Conservation (phyloP, 176 grass and related monocot species). For the Avena sativa region DNA sequence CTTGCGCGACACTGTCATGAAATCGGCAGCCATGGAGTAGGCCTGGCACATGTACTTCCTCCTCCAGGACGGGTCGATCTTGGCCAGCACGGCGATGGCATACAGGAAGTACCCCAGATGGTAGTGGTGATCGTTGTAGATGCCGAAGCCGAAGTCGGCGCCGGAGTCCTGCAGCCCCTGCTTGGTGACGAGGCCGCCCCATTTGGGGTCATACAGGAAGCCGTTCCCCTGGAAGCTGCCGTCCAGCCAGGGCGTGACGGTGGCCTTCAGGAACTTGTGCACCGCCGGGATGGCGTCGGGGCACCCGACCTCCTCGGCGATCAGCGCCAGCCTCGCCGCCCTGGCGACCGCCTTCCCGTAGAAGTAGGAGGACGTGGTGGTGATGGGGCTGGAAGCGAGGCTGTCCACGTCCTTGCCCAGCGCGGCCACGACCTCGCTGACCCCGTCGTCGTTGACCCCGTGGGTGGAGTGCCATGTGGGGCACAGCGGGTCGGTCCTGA, state of each 20-base stretch:
- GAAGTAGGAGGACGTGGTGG: slow-evolving; percentile 90
- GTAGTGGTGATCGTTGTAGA: slow-evolving; percentile 98
- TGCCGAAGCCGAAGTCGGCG: slow-evolving; percentile 88
- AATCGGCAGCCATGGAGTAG: slow-evolving; percentile 80
- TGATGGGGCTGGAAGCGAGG: slow-evolving; percentile 52
- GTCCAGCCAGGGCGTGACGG: slow-evolving; percentile 85
- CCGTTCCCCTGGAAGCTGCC: slow-evolving; percentile 78
- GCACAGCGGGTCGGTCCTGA: slow-evolving; percentile 61
- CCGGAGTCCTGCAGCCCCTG: slow-evolving; percentile 64
- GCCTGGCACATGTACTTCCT: slow-evolving; percentile 82
- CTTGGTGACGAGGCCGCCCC: slow-evolving; percentile 81
- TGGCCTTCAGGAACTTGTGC: slow-evolving; percentile 57
- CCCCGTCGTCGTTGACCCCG: slow-evolving; percentile 68
- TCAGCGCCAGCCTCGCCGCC: slow-evolving; percentile 77
- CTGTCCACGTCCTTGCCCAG: slow-evolving; percentile 67
- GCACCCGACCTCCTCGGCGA: slow-evolving; percentile 83
- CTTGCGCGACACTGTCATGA: slow-evolving; percentile 84
- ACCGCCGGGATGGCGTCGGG: slow-evolving; percentile 66
- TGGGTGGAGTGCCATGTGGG: slow-evolving; percentile 78
- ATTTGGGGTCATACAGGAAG: slow-evolving; percentile 80
- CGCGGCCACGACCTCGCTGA: slow-evolving; percentile 61
- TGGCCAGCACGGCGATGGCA: slow-evolving; percentile 85
- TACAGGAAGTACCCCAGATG: slow-evolving; percentile 97
- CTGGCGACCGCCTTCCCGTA: slow-evolving; percentile 88
- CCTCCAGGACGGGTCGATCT: slow-evolving; percentile 86